Conservation (phyloP, 75 land plant genomes). For the Selaginella tamariscina region DNA sequence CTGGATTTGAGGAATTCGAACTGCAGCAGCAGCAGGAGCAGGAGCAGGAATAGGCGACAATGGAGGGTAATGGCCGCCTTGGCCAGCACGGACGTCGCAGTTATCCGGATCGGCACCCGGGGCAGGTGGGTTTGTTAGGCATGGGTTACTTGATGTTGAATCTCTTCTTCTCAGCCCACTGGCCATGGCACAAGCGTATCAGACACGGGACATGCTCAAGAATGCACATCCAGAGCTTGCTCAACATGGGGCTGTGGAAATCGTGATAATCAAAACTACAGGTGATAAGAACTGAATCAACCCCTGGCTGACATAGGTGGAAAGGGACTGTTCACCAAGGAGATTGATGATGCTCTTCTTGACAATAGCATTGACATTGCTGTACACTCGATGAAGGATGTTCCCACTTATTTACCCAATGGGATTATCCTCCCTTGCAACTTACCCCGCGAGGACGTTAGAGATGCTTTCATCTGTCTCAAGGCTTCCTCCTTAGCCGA, state of each 20-base stretch:
- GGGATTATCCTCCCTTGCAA: constrained; percentile 86
- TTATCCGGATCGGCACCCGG: constrained; percentile 35
- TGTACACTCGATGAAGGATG: constrained; percentile 99
- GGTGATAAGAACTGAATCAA: constrained; percentile 85
- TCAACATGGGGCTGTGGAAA: constrained; percentile 87
- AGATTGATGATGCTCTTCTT: constrained; percentile 85
- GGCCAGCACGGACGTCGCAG: constrained; percentile 20
- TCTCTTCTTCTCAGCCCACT: constrained; percentile 46
- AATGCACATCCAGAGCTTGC: constrained; percentile 69
- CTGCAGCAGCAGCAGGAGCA: background rate
- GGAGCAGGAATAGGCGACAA: background rate
- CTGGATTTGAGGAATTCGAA: background rate
- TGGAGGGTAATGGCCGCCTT: background rate
- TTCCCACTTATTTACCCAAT: constrained; percentile 89
- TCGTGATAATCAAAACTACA: constrained; percentile 81
- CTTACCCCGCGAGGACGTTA: constrained; percentile 81
- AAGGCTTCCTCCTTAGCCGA: constrained; percentile 61
- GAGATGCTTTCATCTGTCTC: constrained; percentile 82
- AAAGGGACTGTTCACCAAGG: constrained; percentile 91
- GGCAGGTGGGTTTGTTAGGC: constrained; percentile 24
- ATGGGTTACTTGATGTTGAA: background rate
- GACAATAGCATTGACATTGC: constrained; percentile 84
- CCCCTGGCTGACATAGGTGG: constrained; percentile 98
- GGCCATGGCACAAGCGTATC: constrained; percentile 91
- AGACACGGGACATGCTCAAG: constrained; percentile 72